Percentiles rank a stretch among this genome's conserved stretches.
These are phyloP conservation scores for Aplosporella prunicola DNA, from an alignment of 2,329 filamentous ascomycete genomes.

Conservation along the genomic window DNA sequence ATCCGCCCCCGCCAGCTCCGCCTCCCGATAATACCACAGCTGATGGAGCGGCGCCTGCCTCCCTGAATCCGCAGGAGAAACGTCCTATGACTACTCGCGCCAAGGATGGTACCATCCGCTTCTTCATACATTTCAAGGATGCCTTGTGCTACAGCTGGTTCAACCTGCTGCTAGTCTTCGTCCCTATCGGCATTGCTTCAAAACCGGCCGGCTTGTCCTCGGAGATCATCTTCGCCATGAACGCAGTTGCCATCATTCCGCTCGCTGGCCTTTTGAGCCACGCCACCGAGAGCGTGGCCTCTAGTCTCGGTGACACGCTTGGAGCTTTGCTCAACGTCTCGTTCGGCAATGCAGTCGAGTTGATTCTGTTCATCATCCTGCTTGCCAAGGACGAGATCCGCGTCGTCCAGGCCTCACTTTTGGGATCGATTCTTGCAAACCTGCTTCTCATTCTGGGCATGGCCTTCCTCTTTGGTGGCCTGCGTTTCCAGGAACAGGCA, in stretches of 20 bases:
- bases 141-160: conserved; percentile 64
- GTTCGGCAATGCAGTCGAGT: conserved; percentile 44
- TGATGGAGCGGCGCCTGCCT: conserved; percentile 44
- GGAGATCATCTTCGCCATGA: conserved; percentile 41
- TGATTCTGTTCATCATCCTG: conserved; percentile 41
- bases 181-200: conserved; percentile 64
- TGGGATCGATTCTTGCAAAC: conserved; percentile 85
- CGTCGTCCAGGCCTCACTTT: conserved; percentile 81
- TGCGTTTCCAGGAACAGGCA: conserved; percentile 79
- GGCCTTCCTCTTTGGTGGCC: conserved; percentile 77
- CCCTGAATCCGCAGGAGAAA: conserved; percentile 38
- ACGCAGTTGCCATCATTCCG: conserved; percentile 43
- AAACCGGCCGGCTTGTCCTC: conserved; percentile 36
- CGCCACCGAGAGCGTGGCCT: conserved; percentile 42
- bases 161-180: conserved; percentile 68
- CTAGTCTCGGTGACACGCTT: conserved; percentile 38
- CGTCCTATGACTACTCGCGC: conserved; percentile 41
- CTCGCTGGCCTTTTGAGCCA: conserved; percentile 40
- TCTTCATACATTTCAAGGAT: conserved; percentile 48
- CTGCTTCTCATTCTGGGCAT: conserved; percentile 83
- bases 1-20: conserved; percentile 26
- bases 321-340: conserved; percentile 44
- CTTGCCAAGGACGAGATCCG: conserved; percentile 62
- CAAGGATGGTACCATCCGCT: conserved; percentile 41
- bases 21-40: conserved; percentile 37